phyloP scores from a whole-genome alignment of 148 eudicot genomes.

The Hydrangea macrophylla region DNA sequence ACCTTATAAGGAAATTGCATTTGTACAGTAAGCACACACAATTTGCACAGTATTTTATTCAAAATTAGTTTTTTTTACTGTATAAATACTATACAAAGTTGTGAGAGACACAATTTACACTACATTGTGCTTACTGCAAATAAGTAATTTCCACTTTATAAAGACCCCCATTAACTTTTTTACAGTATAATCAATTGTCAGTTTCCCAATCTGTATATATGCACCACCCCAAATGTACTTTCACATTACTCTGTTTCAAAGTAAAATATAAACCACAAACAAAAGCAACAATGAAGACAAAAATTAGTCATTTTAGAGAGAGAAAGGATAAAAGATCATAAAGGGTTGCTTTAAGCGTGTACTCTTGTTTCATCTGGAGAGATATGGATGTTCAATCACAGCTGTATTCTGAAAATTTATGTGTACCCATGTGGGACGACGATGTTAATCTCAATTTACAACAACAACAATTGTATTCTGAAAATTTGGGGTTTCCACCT shows the following conservation, averaged over 20 bases:
- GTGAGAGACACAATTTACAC: too few relatives aligned
- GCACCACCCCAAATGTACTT: background rate
- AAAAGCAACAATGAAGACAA: conserved; percentile 18
- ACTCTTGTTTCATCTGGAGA: conserved; percentile 11
- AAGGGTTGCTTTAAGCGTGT: conserved; percentile 28
- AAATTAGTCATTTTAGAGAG: conserved; percentile 12
- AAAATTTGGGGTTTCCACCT: conserved; percentile 17
- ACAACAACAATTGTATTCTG: background rate
- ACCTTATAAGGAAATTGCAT: too few relatives aligned
- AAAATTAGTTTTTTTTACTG: too few relatives aligned
- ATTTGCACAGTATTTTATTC: too few relatives aligned
- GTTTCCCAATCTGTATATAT: background rate
- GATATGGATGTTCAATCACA: conserved; percentile 36
- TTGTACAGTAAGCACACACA: too few relatives aligned
- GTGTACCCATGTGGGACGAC: conserved; percentile 16
- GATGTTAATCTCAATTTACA: conserved; percentile 8
- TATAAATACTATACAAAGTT: too few relatives aligned
- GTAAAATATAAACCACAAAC: conserved; percentile 15
- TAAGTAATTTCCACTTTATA: too few relatives aligned
- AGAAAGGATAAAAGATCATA: background rate
- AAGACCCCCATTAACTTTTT: background rate
- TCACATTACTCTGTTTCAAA: conserved; percentile 12
- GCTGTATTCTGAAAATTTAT: conserved; percentile 22
- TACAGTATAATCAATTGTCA: conserved; percentile 10
- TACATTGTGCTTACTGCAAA: too few relatives aligned